Percentiles rank a stretch among this genome's conserved stretches.
Conservation (phyloP, 2,329 filamentous ascomycete genomes). For the Dissoconium aciculare region DNA sequence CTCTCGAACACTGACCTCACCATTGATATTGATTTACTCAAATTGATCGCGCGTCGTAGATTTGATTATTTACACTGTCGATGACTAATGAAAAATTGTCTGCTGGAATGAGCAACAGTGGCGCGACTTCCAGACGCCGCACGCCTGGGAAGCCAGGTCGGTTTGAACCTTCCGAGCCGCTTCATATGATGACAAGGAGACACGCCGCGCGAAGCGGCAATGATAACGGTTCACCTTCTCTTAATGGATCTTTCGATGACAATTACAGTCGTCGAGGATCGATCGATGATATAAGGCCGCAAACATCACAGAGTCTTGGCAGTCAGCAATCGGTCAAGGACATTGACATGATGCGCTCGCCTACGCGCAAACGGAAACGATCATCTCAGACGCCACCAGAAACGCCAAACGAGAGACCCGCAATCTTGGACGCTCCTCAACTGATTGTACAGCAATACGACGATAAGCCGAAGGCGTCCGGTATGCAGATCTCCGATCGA, state of each 20-base stretch:
- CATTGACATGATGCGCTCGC: too few species aligned
- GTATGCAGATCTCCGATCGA: slow-evolving; percentile 7
- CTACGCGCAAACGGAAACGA: slow-evolving; percentile 18
- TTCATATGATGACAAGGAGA: slow-evolving; percentile 35
- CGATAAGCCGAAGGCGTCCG: background rate
- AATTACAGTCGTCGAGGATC: slow-evolving; percentile 13
- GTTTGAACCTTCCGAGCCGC: slow-evolving; percentile 33
- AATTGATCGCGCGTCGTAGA: too few species aligned
- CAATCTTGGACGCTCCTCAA: slow-evolving; percentile 1
- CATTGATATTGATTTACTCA: too few species aligned
- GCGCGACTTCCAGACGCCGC: slow-evolving; percentile 11
- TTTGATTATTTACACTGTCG: too few species aligned
- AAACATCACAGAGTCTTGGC: slow-evolving; percentile 14
- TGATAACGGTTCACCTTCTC: slow-evolving; percentile 12
- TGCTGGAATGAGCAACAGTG: too few species aligned
- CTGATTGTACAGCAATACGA: background rate
- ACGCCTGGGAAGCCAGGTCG: slow-evolving; percentile 17
- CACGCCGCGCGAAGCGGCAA: slow-evolving; percentile 10
- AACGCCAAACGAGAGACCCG: slow-evolving; percentile 4
- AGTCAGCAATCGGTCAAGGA: slow-evolving; percentile 12
- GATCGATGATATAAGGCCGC: slow-evolving; percentile 13
- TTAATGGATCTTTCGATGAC: slow-evolving; percentile 16
- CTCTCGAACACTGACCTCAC: background rate
- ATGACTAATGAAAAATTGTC: too few species aligned
- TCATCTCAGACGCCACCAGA: slow-evolving; percentile 12